Conservation (phyloP, 768 basidiomycete species). For the Leccinum arenicola region DNA sequence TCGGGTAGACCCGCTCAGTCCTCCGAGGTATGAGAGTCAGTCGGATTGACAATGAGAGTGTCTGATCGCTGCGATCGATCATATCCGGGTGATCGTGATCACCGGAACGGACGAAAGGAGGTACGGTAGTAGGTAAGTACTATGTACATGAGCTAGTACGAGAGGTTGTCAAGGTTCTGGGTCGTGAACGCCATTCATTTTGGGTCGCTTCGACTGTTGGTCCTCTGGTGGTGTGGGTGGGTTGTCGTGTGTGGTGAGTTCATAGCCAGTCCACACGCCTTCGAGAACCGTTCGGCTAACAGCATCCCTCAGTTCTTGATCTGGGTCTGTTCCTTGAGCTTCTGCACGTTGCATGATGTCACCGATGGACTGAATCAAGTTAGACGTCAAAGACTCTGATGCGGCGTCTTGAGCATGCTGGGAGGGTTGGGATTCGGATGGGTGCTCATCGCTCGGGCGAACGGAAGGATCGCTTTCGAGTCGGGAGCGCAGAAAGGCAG, state of each 20-base stretch:
- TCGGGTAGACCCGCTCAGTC: conserved; percentile 8
- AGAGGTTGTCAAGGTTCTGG: not conserved
- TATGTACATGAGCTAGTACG: not conserved
- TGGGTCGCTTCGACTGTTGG: conserved; percentile 23
- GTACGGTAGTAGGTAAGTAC: conserved; percentile 2
- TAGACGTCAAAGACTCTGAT: conserved; percentile 67
- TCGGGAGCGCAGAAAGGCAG: conserved; percentile 53
- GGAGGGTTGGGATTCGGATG: conserved; percentile 41
- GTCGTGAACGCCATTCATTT: conserved; percentile 20
- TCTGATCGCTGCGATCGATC: conserved; percentile 33
- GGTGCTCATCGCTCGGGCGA: not conserved
- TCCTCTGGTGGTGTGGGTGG: conserved; percentile 7
- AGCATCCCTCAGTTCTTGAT: conserved; percentile 58
- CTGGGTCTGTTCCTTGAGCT: conserved; percentile 59
- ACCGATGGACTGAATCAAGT: conserved; percentile 62
- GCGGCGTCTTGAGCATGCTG: conserved; percentile 66
- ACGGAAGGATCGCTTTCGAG: conserved; percentile 16
- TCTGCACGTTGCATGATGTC: conserved; percentile 63
- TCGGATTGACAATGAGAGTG: conserved; percentile 22
- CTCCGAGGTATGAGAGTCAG: conserved; percentile 11
- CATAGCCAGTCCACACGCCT: conserved; percentile 61
- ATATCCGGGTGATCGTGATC: conserved; percentile 32
- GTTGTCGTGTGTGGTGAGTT: conserved; percentile 36
- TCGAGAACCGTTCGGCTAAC: conserved; percentile 65
- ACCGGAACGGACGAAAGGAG: conserved; percentile 25